Evolutionary conservation across 2,329 filamentous ascomycete genomes (phyloP), one percentile per base, ranked within the genome.

Genomic region (Fusarium sp.): DNA sequence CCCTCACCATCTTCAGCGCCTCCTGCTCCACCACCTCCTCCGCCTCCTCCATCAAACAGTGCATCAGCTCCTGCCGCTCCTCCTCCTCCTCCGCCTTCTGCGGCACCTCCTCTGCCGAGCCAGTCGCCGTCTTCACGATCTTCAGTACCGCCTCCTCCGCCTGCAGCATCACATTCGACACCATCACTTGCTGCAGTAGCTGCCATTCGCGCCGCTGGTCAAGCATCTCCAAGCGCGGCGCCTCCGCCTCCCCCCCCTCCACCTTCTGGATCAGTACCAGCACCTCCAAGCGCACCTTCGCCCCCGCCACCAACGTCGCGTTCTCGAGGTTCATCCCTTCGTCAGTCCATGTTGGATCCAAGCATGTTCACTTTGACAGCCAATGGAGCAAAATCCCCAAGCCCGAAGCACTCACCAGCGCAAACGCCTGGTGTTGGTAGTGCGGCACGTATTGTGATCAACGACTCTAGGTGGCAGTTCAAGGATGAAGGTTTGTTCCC

Each of bases 391-490:
- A 88, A 86, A 72, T 85, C 83, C 28, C 83, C 86, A 5, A 87
- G 84, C 68, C 85, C 86, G 2, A 82, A 81, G 51, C 77, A 77
- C 68, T 76, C 78, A 28, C 82, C 74, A 71, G 80, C 73, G 66
- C 76, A 76, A 77, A 79, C 75, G 26, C 72, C 74, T 5, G 58
- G 66, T 55, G 78, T 76, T 65, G 67, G 75, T 12, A 71, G 75
- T 12, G 79, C 79, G 30, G 78, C 78, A 10, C 85, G 86, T 26
- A 83, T 91, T 64, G 82, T 89, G 16, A 90, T 97, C 55, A 89
- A 94, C 70, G 96, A 98, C 81, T 82, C 87, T 60, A 88, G 95
- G 74, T 99, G 95, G 91, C 92, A 91, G 72, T 99, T 98, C 79
- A 92, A 95, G 76, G 89, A 92, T 51, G 95, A 98, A 77, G 89